Evolutionary conservation across 2,329 filamentous ascomycete species (phyloP), one percentile per base, ranked within the genome.

Genomic region (Hypomyces rosellus): DNA sequence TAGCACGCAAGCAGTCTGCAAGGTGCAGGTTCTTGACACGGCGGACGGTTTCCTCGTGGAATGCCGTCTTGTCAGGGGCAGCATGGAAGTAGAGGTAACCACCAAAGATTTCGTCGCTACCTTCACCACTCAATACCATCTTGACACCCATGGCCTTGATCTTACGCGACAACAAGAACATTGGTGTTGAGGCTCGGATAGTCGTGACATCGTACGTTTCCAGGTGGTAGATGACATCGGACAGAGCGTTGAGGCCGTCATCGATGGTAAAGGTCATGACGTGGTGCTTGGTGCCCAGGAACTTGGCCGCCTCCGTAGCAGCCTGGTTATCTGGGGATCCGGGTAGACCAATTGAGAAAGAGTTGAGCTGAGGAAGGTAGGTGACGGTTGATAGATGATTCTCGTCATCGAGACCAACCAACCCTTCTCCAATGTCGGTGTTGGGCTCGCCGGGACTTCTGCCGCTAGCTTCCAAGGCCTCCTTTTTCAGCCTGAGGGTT

Each of bases 131-230:
- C 55, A 99, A 80, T 51, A 99, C 93, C 93, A 99, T 99, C 82
- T 99, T 99, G 66, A 99, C 88, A 57, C 93, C 93, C 85, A 96
- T 92, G 34, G 91, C 93, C 80, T 99, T 99, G 78, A 99, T 99
- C 79, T 99, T 99, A 68, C 95, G 85, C 55, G 89, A 93, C 44
- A 99, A 81, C 56, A 99, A 77, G 75, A 96, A 99, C 93, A 99
- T 99, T 58, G 93, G 93, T 11, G 93, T 99, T 11, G 92, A 97
- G 49, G 93, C 93, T 66, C 93, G 90, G 67, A 99, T 97, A 3
- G 93, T 99, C 48, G 93, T 99, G 22, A 99, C 93, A 68, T 99
- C 93, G 74, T 93, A 99, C 13, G 89, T 89, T 76, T 99, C 93
- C 54, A 99, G 83, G 73, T 99, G 93, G 75, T 87, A 96, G 67